These are phyloP conservation scores for Suhomyces panamericanus DNA, from an alignment of 1,139 yeast species.

Conservation along the genomic window DNA sequence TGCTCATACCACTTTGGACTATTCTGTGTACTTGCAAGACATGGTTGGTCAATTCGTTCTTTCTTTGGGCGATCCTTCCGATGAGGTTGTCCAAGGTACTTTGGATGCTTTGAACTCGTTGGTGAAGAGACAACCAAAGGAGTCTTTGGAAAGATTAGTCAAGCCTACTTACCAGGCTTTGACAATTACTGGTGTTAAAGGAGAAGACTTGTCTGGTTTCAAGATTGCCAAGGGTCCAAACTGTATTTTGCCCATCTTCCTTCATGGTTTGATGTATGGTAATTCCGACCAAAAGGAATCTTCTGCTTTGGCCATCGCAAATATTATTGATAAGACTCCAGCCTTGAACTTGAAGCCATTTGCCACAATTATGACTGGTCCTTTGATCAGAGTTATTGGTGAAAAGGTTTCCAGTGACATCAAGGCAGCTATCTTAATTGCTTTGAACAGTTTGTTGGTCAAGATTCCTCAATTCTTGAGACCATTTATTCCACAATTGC, in stretches of 20 bases:
- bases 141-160: constrained; percentile 72
- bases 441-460: constrained; percentile 72
- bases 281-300: constrained; percentile 77
- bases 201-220: constrained; percentile 74
- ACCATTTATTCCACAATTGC: constrained; percentile 96
- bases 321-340: constrained; percentile 82
- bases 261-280: constrained; percentile 97
- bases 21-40: constrained; percentile 72
- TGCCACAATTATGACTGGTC: constrained; percentile 95
- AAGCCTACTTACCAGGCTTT: constrained; percentile 77
- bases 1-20: constrained; percentile 62
- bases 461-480: constrained; percentile 90
- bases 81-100: constrained; percentile 65
- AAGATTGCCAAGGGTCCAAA: constrained; percentile 82
- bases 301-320: constrained; percentile 89
- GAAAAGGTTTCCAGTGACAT: constrained; percentile 90
- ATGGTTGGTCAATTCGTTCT: constrained; percentile 70
- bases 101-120: constrained; percentile 66
- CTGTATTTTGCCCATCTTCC: constrained; percentile 84
- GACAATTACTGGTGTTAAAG: constrained; percentile 61
- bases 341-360: constrained; percentile 77
- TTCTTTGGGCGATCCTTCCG: constrained; percentile 70
- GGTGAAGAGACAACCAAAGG: constrained; percentile 71
- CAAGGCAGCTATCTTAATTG: constrained; percentile 86
- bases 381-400: constrained; percentile 95